Conservation (phyloP, 495 filamentous ascomycete genomes). For the Sordaria brevicollis region DNA sequence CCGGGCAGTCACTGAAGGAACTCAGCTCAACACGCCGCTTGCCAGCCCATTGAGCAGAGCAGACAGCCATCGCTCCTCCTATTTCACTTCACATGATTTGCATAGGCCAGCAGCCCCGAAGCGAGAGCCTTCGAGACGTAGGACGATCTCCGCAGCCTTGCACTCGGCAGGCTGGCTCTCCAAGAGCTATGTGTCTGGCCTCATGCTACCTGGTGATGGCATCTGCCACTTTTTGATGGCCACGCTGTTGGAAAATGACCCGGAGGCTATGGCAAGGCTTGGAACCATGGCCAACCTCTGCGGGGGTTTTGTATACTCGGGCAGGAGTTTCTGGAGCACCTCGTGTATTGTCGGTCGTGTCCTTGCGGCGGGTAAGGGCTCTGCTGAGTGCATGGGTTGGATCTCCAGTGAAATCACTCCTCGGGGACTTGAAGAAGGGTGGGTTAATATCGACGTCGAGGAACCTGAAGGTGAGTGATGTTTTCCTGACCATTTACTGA, state of each 20-base stretch:
- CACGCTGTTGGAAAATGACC: conserved; percentile 66
- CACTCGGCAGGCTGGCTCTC: conserved; percentile 67
- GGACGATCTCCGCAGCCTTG: conserved; percentile 32
- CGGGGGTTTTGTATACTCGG: conserved; percentile 64
- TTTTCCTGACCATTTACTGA: not conserved
- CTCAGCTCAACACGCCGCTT: conserved; percentile 32
- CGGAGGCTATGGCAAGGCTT: conserved; percentile 49
- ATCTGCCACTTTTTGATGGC: conserved; percentile 70
- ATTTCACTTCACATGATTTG: conserved; percentile 13
- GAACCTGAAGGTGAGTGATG: conserved; percentile 35
- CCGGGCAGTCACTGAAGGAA: conserved; percentile 24
- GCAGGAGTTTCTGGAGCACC: conserved; percentile 76
- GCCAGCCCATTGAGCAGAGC: conserved; percentile 19
- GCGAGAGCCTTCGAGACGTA: conserved; percentile 21
- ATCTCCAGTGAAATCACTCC: conserved; percentile 50
- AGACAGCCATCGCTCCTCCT: conserved; percentile 32
- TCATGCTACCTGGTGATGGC: conserved; percentile 67
- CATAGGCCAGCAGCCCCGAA: conserved; percentile 8
- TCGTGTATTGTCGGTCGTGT: conserved; percentile 67
- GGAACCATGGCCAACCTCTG: conserved; percentile 63
- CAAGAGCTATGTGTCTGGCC: conserved; percentile 65
- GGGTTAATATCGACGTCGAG: conserved; percentile 50
- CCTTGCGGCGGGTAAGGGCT: conserved; percentile 51
- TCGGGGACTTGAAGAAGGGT: conserved; percentile 43
- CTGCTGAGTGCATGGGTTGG: conserved; percentile 74